Evolutionary conservation across 2,329 filamentous ascomycete species (phyloP).

Genomic region (Basipetospora chlamydospora): DNA sequence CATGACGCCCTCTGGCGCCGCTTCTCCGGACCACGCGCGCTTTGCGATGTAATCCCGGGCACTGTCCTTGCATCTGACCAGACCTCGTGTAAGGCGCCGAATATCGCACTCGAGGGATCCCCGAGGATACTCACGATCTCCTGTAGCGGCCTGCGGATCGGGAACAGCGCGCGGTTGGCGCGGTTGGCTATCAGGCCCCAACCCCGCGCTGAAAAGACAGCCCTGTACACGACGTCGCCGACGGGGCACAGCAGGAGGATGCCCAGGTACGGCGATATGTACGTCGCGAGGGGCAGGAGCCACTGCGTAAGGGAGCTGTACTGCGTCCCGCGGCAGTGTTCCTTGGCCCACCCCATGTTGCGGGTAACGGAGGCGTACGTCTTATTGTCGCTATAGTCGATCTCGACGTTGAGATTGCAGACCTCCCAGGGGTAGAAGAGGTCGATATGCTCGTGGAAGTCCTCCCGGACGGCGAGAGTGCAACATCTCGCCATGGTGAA

Average conservation of each 20-base stretch:
- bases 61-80: background rate
- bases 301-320: background rate
- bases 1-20: background rate
- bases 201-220: constrained; percentile 7
- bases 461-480: background rate
- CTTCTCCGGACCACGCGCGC: background rate
- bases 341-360: background rate
- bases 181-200: constrained; percentile 12
- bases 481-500: background rate
- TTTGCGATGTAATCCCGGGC: background rate
- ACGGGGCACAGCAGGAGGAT: constrained; percentile 35
- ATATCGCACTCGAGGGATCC: background rate
- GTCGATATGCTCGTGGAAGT: background rate
- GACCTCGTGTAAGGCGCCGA: background rate
- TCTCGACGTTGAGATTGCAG: background rate
- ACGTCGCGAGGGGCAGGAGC: background rate
- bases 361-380: background rate
- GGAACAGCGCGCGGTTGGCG: background rate
- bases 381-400: background rate
- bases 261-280: background rate
- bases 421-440: background rate
- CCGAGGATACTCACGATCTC: background rate
- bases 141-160: background rate
- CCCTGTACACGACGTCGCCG: background rate
- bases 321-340: background rate